Evolutionary conservation across 371 early-diverging fungal species (phyloP), one percentile per base, ranked within the genome.

Genomic region (Batkoa obscura): DNA sequence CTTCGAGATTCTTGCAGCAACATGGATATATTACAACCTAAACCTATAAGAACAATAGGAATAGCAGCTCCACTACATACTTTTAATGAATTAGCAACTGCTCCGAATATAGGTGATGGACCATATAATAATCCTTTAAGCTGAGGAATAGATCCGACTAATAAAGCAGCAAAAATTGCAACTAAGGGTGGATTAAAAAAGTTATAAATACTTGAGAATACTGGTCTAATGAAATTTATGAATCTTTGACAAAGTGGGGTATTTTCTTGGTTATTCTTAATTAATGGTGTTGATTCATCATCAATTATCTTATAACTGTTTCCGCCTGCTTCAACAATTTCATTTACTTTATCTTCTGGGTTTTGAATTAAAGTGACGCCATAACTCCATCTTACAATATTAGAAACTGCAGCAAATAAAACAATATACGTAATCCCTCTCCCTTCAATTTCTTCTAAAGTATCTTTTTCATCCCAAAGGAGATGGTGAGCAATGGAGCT

Each of bases 381-480:
- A 64, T 80, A 83, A 17, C 80, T 80, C 83, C 83, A 86, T 34
- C 83, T 71, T 43, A 83, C 52, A 3, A 86, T 64, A 56, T 86
- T 86, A 54, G 79, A 75, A 61, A 83, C 74, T 57, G 83, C 72
- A 32, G 80, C 82, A 62, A 76, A 83, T 34, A 86, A 78, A 37
- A 86, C 66, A 8, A 78, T 77, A 58, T 86, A 86, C 0, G 83
- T 77, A 17, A 86, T 76, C 5, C 84, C 84, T 55, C 86, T 76
- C 47, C 78, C 79, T 35, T 82, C 75, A 15, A 82, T 79, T 48
- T 71, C 68, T 15, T 72, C 68, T 37, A 65, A 72, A 31, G 74
- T 81, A 59, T 85, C 83, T 30, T 73, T 65, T 2, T 67, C 68
- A 51, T 72, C 71, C 67, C 79, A 73, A 55, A 68, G 70, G 5